Percentiles rank a stretch among this genome's conserved stretches.
Evolutionary conservation across 1,284 basidiomycete species (phyloP).

Genomic region (Apiotrichum domesticum): DNA sequence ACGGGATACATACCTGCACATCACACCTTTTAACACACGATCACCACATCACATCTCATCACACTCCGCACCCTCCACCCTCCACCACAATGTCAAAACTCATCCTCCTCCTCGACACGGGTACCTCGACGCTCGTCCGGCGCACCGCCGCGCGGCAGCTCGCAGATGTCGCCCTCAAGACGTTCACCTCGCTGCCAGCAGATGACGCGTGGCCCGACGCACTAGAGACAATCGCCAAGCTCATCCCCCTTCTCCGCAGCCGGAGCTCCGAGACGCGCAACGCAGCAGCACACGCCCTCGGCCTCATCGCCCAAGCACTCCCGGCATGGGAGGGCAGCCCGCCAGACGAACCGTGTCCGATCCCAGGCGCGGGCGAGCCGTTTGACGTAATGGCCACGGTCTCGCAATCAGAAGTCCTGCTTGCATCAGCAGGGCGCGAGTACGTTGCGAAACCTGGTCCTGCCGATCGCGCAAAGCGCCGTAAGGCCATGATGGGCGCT

Average conservation of each 20-base stretch:
- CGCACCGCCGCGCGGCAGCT: conserved; percentile 47
- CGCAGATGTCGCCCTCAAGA: conserved; percentile 39
- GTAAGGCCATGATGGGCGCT: conserved; percentile 43
- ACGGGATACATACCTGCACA: too few relatives aligned
- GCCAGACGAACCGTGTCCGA: conserved; percentile 11
- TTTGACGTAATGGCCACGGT: conserved; percentile 26
- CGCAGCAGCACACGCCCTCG: conserved; percentile 43
- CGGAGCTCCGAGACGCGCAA: conserved; percentile 44
- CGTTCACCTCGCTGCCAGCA: conserved; percentile 26
- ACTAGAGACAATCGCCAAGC: conserved; percentile 39
- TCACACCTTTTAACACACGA: too few relatives aligned
- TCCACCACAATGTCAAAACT: conserved; percentile 31
- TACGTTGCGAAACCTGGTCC: conserved; percentile 36
- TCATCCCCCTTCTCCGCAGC: conserved; percentile 42
- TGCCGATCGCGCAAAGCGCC: conserved; percentile 36
- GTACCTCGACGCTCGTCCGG: conserved; percentile 42
- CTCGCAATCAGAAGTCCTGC: conserved; percentile 21
- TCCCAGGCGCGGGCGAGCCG: conserved; percentile 9
- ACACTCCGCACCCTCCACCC: neutral
- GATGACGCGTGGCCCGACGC: conserved; percentile 46
- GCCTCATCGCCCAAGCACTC: conserved; percentile 30
- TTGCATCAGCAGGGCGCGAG: conserved; percentile 42
- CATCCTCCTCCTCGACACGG: conserved; percentile 46
- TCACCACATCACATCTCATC: too few relatives aligned
- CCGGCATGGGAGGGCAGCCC: conserved; percentile 8